Base-by-base conservation (phyloP, 768 basidiomycete genomes). In the Gautieria morchelliformis region DNA sequence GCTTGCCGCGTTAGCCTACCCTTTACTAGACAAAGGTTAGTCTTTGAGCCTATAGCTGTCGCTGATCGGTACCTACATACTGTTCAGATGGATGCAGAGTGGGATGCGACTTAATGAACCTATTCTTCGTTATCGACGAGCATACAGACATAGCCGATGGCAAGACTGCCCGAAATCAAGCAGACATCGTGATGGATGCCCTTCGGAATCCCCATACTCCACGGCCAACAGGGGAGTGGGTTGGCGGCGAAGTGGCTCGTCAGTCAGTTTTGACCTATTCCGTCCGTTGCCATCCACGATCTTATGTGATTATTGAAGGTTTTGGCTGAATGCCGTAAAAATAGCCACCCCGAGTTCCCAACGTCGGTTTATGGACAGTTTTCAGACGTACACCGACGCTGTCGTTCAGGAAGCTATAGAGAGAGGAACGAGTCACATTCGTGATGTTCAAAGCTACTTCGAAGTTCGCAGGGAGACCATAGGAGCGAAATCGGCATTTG, bases 51-150 rank as follows among this genome's bases (percentile, higher is more conserved):
- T 1, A 30, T n/a, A 6, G 5, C 19, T 39, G 40, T n/a, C 44
- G 8, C 30, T 20, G 47, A 12, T 44, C 9, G 52, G n/a, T 52
- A 42, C 20, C 35, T 35, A 35, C 11, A 11, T 6, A 20, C 37
- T 33, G 15, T 35, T 35, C 33, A 35, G 33, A 35, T 5, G 33
- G 33, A 35, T 35, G 33, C 33, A 5, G 33, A 35, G 33, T 35
- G 6, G 33, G 33, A 35, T 77, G 78, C 53, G 79, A 81, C 57
- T 64, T 81, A 50, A 79, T 81, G 76, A 72, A 76, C 40, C 59
- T 79, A 6, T 71, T 78, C 62, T 80, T 77, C 60, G 57, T 80
- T 41, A 69, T 75, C 61, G 80, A 82, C 61, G 76, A 79, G 61
- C 72, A 75, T 59, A 74, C 78, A 6, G 81, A 82, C 64, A 65